These are phyloP conservation scores for Russula sp. DNA, from an alignment of 768 basidiomycete genomes.

Conservation along the genomic window DNA sequence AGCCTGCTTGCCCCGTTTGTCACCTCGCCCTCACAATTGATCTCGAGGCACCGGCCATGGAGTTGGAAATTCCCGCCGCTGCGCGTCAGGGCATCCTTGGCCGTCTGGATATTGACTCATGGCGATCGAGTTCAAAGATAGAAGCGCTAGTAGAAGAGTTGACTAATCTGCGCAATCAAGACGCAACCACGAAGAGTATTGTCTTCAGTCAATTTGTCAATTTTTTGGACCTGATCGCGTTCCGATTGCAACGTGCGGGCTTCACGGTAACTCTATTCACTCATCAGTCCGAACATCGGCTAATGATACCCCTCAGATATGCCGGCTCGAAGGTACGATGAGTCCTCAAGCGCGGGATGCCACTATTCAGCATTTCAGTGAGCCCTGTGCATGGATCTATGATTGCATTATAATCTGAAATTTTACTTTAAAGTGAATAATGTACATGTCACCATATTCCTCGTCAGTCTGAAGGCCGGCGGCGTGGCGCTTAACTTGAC, in stretches of 20 bases:
- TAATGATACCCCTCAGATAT: conserved; percentile 53
- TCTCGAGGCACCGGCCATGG: conserved; percentile 89
- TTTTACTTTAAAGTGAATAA: conserved; percentile 64
- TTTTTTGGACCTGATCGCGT: conserved; percentile 91
- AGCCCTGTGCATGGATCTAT: conserved; percentile 34
- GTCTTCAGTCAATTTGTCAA: conserved; percentile 97
- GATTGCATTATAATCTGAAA: conserved; percentile 8
- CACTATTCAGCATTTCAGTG: conserved; percentile 92
- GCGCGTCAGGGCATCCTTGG: conserved; percentile 90
- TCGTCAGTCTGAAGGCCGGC: conserved; percentile 94
- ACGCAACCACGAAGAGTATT: conserved; percentile 91
- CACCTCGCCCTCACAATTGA: conserved; percentile 92
- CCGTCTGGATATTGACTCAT: conserved; percentile 80
- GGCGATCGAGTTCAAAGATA: conserved; percentile 96
- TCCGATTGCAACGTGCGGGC: conserved; percentile 85
- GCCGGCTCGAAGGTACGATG: conserved; percentile 95
- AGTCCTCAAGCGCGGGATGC: conserved; percentile 93
- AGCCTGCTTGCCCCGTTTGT: conserved; percentile 95
- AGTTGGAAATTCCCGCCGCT: conserved; percentile 59
- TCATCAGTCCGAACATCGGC: conserved; percentile 10
- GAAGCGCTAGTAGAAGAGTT: conserved; percentile 96
- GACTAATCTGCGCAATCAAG: conserved; percentile 74
- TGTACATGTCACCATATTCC: conserved; percentile 93
- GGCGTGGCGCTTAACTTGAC: conserved; percentile 90
- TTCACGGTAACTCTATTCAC: conserved; percentile 60